Percentiles rank a stretch among this genome's conserved stretches.
Conservation (phyloP, 148 eudicot genomes). For the Beta vulgaris region DNA sequence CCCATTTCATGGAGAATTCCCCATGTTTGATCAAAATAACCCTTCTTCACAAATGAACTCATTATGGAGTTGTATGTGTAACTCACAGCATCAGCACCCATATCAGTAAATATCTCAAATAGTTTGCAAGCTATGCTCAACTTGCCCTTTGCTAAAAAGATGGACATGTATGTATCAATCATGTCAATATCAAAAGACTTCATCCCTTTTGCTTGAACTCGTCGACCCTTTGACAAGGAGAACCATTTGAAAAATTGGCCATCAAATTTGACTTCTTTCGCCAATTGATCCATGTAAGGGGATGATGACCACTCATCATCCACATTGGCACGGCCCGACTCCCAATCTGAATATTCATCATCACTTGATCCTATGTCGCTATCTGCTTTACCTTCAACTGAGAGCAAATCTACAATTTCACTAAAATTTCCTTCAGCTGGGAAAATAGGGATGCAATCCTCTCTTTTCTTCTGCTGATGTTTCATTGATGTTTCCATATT, state of each 20-base stretch:
- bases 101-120: constrained; percentile 63
- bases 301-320: constrained; percentile 89
- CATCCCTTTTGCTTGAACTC: constrained; percentile 49
- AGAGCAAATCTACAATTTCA: constrained; percentile 40
- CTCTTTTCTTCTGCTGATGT: constrained; percentile 38
- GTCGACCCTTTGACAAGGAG: constrained; percentile 49
- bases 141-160: constrained; percentile 73
- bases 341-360: constrained; percentile 22
- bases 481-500: constrained; percentile 64
- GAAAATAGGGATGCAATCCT: constrained; percentile 68
- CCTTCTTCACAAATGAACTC: constrained; percentile 82
- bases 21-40: constrained; percentile 74
- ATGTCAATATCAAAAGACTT: constrained; percentile 67
- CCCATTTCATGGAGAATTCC: constrained; percentile 69
- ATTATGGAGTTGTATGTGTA: constrained; percentile 80
- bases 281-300: constrained; percentile 70
- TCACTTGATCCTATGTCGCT: constrained; percentile 12
- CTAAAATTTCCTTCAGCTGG: constrained; percentile 48
- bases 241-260: constrained; percentile 31
- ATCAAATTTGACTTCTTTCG: constrained; percentile 38
- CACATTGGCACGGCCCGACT: constrained; percentile 15
- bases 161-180: constrained; percentile 78
- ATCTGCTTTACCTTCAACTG: constrained; percentile 21
- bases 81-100: constrained; percentile 59
- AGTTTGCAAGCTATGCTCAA: constrained; percentile 75